Evolutionary conservation across 176 grass and related monocot genomes (phyloP), one percentile per base, ranked within the genome.

Genomic region (Zoysia pacifica): DNA sequence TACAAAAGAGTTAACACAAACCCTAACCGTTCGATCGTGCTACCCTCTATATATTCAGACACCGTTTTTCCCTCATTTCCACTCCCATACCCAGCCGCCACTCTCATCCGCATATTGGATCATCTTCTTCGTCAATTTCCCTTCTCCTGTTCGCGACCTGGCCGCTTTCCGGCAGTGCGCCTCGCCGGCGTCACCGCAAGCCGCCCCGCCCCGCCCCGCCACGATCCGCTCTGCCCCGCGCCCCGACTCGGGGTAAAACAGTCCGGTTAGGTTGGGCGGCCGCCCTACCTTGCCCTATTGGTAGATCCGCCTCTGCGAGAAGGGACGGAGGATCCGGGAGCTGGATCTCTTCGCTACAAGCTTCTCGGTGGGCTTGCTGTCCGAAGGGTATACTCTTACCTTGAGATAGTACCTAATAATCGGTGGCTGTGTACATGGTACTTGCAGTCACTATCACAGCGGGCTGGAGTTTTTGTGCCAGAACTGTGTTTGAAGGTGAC

Each of bases 331-430:
- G 82, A 93, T 97, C 19, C 76, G 93, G 43, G 93, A 90, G 70
- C 81, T 93, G 79, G 90, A 87, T 2, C 93, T 12, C 85, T 97
- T 8, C 84, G 93, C 11, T 97, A 97, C 85, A 97, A 97, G 90
- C 87, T 97, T 66, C 93, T 97, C 28, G 28, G 28, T 2, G 90
- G 90, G 18, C 93, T 97, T 2, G 93, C 90, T 20, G 93, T 97
- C 40, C 82, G 90, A 83, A 97, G 93, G 93, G 93, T 72, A 46
- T 67, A 11, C 49, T 55, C 7, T 3, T 48, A 36, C 6, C 54
- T 48, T 77, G 5, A 28, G 10, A 58, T 28, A 28, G 5, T 11
- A 12, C 18, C 20, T 42, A 20, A 20, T n/a, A 4, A 3, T 49
- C 11, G 20, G 58, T 19, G 6, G 1, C 2, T 10, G 2, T 14